Conservation (phyloP, 2,329 filamentous ascomycete species). For the Talaromyces atroroseus region DNA sequence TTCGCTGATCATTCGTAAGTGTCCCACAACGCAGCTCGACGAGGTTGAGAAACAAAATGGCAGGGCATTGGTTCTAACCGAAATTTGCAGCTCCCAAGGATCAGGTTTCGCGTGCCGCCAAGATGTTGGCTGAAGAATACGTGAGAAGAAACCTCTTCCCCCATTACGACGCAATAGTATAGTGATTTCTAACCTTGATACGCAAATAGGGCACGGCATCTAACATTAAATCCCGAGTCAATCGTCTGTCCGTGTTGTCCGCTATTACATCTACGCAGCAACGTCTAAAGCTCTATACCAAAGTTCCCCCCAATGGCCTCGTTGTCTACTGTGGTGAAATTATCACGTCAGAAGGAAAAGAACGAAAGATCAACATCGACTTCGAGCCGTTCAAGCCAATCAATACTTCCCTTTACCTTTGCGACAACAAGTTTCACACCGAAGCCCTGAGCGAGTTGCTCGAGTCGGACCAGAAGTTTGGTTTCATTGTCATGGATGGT, state of each 20-base stretch:
- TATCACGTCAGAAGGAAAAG: slow-evolving; percentile 95
- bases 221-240: slow-evolving; percentile 99
- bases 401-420: slow-evolving; percentile 98
- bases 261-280: slow-evolving; percentile 99
- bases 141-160: slow-evolving; percentile 53
- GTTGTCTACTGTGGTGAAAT: slow-evolving; percentile 99
- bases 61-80: slow-evolving; percentile 17
- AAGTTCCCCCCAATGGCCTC: slow-evolving; percentile 93
- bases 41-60: background rate
- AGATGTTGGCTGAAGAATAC: slow-evolving; percentile 99
- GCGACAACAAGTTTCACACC: slow-evolving; percentile 99
- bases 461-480: slow-evolving; percentile 98
- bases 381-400: slow-evolving; percentile 99
- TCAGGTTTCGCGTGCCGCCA: slow-evolving; percentile 89
- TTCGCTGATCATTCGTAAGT: slow-evolving; percentile 92
- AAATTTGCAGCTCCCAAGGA: slow-evolving; percentile 76
- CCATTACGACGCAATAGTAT: background rate
- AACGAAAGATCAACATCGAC: slow-evolving; percentile 99
- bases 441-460: slow-evolving; percentile 94
- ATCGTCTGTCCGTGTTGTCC: slow-evolving; percentile 93
- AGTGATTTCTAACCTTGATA: background rate
- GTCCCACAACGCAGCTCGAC: slow-evolving; percentile 1
- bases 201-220: slow-evolving; percentile 80
- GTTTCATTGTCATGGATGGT: slow-evolving; percentile 99
- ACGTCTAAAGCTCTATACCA: slow-evolving; percentile 97